Evolutionary conservation across 2,329 filamentous ascomycete genomes (phyloP), one percentile per base, ranked within the genome.

Genomic region (Penicillium hordei): DNA sequence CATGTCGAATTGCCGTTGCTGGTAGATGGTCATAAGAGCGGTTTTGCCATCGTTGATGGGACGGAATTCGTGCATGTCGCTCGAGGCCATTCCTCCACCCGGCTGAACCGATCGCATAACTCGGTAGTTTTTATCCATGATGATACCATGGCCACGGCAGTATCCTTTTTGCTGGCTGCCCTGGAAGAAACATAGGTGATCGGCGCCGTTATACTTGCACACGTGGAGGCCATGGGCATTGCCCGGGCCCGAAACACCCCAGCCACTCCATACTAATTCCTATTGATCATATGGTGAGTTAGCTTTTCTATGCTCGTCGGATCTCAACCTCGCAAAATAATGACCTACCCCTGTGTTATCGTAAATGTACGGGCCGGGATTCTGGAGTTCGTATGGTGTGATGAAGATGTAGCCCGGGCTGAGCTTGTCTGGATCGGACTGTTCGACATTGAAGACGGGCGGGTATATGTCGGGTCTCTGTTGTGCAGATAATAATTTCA

Each of bases 41-140:
- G 69, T 70, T 54, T 71, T 72, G 43, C 80, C 79, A 50, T 76
- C 72, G 31, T 78, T 75, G 48, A 81, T 76, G 36, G 78, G 71
- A 57, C 71, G 75, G 65, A 82, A 82, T 58, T 83, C 81, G 64
- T 83, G 81, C 79, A 82, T 81, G 64, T 83, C 81, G 64, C 74
- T 76, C 25, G 75, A 75, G 7, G 72, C 69, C 69, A 75, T 75
- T 38, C 72, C 72, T 23, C 72, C 75, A 2, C 72, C 71, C 0
- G 75, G 68, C 44, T 74, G 70, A 25, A 83, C 75, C 4, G 78
- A 81, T 63, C 76, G 75, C 44, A 82, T 79, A 42, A 80, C 76
- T 40, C 77, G 72, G 63, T 83, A 82, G 44, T 73, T 72, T 52
- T 76, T 75, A 63, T 83, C 77, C 78, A 83, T 77, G 57, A 83